phyloP scores from a whole-genome alignment of 1,139 yeast species.

The Zygoascus hellenicus region DNA sequence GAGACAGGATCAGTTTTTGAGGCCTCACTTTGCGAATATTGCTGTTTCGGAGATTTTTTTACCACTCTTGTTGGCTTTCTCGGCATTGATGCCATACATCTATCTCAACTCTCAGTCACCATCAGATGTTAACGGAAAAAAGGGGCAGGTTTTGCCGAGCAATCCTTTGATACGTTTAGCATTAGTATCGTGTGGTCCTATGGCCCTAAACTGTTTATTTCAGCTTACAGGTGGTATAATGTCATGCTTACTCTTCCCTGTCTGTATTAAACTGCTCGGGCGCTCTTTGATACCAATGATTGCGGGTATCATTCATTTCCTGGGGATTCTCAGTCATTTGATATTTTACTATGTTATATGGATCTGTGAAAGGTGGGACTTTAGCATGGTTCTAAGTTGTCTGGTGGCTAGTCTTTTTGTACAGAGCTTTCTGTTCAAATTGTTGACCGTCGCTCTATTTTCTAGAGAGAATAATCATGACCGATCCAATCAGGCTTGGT shows the following conservation, averaged over 20 bases:
- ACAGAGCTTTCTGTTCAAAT: constrained; percentile 50
- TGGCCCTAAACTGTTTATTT: constrained; percentile 42
- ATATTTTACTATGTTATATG: constrained; percentile 55
- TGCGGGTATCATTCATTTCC: constrained; percentile 91
- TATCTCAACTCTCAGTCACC: constrained; percentile 71
- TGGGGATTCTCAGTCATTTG: constrained; percentile 52
- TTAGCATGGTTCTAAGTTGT: constrained; percentile 52
- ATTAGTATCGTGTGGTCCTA: constrained; percentile 50
- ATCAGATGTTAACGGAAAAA: constrained; percentile 28
- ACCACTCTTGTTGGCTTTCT: constrained; percentile 42
- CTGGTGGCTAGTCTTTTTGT: constrained; percentile 49
- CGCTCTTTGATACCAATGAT: constrained; percentile 58
- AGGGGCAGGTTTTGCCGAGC: constrained; percentile 38
- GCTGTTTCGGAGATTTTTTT: constrained; percentile 48
- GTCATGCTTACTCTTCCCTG: constrained; percentile 51
- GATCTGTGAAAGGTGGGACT: constrained; percentile 59
- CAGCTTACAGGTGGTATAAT: constrained; percentile 42
- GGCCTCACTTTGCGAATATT: constrained; percentile 46
- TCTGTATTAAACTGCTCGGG: constrained; percentile 50
- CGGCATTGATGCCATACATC: constrained; percentile 53
- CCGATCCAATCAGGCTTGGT: constrained; percentile 66
- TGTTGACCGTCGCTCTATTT: constrained; percentile 43
- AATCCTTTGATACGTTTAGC: constrained; percentile 51
- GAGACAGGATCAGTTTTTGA: neutral
- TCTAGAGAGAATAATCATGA: constrained; percentile 58